Percentiles rank a stretch among this genome's conserved stretches.
Evolutionary conservation across 2,329 filamentous ascomycete species (phyloP).

Genomic region (Botrytis paeoniae): DNA sequence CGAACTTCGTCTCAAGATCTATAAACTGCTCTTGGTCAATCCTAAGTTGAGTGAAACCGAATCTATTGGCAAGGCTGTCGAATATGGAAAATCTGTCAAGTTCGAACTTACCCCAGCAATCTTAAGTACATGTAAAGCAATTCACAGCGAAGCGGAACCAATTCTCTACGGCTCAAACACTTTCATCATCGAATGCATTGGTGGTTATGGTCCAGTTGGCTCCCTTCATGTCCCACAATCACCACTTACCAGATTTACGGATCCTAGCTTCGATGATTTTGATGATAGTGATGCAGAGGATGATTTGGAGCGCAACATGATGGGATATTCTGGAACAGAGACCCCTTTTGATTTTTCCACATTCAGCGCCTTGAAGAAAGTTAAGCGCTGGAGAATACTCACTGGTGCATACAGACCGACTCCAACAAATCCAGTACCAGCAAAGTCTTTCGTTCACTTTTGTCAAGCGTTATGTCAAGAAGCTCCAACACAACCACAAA

Average conservation of each 20-base stretch:
- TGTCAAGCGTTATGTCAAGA: slow-evolving; percentile 10
- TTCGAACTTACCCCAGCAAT: slow-evolving; percentile 17
- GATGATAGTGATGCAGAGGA: neutral
- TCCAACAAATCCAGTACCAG: neutral
- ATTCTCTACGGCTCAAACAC: slow-evolving; percentile 21
- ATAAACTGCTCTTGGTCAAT: slow-evolving; percentile 18
- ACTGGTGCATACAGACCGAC: slow-evolving; percentile 10
- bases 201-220: slow-evolving; percentile 5
- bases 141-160: slow-evolving; percentile 17
- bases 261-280: neutral
- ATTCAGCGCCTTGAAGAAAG: slow-evolving; percentile 5
- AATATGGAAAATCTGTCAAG: neutral
- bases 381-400: slow-evolving; percentile 17
- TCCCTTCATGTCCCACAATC: slow-evolving; percentile 12
- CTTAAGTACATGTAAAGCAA: slow-evolving; percentile 14
- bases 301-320: neutral
- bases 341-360: neutral
- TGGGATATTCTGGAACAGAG: neutral
- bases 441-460: slow-evolving; percentile 19
- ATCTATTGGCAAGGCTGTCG: neutral
- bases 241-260: slow-evolving; percentile 12
- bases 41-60: slow-evolving; percentile 5
- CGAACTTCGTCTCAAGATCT: slow-evolving; percentile 20
- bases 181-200: slow-evolving; percentile 20
- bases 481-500: neutral